Base-by-base conservation (phyloP, 2,329 filamentous ascomycete species). In the Xylariaceae sp. region DNA sequence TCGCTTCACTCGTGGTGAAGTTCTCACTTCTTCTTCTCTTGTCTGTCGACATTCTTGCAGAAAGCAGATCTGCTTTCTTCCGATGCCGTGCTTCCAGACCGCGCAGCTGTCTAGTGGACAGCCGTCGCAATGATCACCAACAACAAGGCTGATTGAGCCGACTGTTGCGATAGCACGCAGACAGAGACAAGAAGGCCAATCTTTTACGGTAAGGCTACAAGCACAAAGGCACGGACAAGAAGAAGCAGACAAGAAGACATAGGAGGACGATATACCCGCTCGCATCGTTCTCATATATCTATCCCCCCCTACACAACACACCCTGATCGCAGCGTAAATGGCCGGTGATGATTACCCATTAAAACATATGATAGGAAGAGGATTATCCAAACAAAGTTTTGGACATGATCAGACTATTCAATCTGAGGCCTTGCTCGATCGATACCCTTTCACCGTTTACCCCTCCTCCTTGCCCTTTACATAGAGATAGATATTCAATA, bases 311-410 rank as follows among this genome's bases (percentile, higher is more conserved):
- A 48, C 13, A 17, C 23, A 44, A 44, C 10, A 45, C 34, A 7
- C 23, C 23, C 23, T 5, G 23, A 30, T 30, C 23, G 15, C 39
- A 55, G 55, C 37, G 11, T 37, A 55, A 18, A 47, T 53, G 77
- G 82, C 82, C 84, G 59, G 72, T 86, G 83, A 86, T 86, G 83
- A 86, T 30, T 83, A 80, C 73, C 70, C 73, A 30, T 30, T 30
- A 66, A 76, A 77, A 76, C 77, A 78, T 60, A 83, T 83, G 80
- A 86, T 86, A 86, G 83, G 83, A 86, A 86, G 83, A 86, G 83
- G 81, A 78, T 85, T 82, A 86, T 81, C 76, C 79, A 77, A 45
- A 45, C 13, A 74, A 69, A 11, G 65, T 37, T 63, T 74, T 78
- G 64, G 76, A 76, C 78, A 80, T 86, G 83, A 86, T 86, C 79